Conservation (phyloP, 2,329 filamentous ascomycete species). For the Blumeria graminis region DNA sequence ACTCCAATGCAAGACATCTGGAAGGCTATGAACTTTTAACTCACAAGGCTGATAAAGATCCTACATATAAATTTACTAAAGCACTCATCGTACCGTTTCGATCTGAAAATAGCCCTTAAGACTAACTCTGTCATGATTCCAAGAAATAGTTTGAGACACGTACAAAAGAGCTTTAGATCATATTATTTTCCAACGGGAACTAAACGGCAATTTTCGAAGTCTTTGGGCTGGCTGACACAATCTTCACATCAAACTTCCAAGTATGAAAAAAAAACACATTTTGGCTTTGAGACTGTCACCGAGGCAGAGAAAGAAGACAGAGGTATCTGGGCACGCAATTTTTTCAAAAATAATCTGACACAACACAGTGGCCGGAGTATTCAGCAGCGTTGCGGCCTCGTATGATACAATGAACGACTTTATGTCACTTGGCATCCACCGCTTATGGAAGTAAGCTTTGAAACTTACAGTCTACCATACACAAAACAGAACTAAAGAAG, state of each 20-base stretch:
- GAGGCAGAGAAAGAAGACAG: slow-evolving; percentile 15
- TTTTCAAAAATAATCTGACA: not conserved
- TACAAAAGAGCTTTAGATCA: no score
- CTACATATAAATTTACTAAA: no score
- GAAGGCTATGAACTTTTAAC: no score
- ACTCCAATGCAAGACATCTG: no score
- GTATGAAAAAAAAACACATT: slow-evolving; percentile 15
- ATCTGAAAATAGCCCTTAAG: no score
- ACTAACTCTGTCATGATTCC: no score
- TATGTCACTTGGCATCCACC: slow-evolving; percentile 94
- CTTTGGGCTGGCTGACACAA: no score
- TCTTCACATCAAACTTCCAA: slow-evolving; percentile 1
- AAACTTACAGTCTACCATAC: not conserved
- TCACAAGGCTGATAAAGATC: no score
- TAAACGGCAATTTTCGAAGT: no score
- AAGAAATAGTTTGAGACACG: no score
- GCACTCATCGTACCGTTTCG: no score
- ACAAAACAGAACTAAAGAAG: slow-evolving; percentile 14
- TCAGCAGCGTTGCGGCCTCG: slow-evolving; percentile 67
- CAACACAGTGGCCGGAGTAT: slow-evolving; percentile 37
- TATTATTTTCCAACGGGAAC: no score
- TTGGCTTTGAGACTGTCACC: slow-evolving; percentile 16
- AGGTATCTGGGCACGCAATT: slow-evolving; percentile 8
- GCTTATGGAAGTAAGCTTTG: slow-evolving; percentile 49
- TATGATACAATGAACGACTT: slow-evolving; percentile 99